These are phyloP conservation scores for Stemphylium vesicarium DNA, from an alignment of 2,329 filamentous ascomycete species.

Conservation along the genomic window DNA sequence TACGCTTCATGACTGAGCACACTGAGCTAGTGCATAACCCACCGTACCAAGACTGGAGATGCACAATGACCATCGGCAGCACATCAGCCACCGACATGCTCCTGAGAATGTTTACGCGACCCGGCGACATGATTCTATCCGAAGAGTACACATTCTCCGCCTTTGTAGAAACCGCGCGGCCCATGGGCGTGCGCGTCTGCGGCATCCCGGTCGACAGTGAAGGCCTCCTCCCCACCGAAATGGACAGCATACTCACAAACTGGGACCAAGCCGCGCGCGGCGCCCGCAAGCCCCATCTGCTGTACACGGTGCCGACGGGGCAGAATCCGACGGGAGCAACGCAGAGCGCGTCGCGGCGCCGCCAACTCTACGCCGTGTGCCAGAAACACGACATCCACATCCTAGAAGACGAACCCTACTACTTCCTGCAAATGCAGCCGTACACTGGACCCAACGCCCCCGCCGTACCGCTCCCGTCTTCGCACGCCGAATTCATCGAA, in stretches of 20 bases:
- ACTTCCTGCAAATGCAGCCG: conserved; percentile 87
- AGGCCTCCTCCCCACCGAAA: conserved; percentile 66
- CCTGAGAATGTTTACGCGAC: conserved; percentile 78
- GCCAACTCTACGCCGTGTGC: conserved; percentile 76
- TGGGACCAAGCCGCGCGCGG: conserved; percentile 66
- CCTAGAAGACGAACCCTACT: conserved; percentile 93
- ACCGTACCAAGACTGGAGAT: conserved; percentile 89
- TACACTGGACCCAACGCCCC: conserved; percentile 65
- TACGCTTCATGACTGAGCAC: conserved; percentile 92
- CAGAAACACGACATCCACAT: conserved; percentile 87
- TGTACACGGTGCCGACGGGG: conserved; percentile 79
- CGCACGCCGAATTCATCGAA: conserved; percentile 74
- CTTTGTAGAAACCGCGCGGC: conserved; percentile 69
- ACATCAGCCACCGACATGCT: conserved; percentile 86
- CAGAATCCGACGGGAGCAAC: conserved; percentile 93
- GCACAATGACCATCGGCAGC: conserved; percentile 81
- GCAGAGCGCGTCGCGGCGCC: conserved; percentile 70
- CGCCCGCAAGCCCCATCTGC: conserved; percentile 68
- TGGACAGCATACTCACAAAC: conserved; percentile 68
- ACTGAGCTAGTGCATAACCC: conserved; percentile 88
- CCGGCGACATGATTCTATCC: conserved; percentile 79
- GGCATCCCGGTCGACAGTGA: conserved; percentile 70
- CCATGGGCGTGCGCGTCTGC: conserved; percentile 66
- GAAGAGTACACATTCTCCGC: conserved; percentile 93
- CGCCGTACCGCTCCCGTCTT: conserved; percentile 62